These are phyloP conservation scores for Globisporangium mamillatum DNA, from an alignment of 352 stramenopile genomes.

Conservation along the genomic window DNA sequence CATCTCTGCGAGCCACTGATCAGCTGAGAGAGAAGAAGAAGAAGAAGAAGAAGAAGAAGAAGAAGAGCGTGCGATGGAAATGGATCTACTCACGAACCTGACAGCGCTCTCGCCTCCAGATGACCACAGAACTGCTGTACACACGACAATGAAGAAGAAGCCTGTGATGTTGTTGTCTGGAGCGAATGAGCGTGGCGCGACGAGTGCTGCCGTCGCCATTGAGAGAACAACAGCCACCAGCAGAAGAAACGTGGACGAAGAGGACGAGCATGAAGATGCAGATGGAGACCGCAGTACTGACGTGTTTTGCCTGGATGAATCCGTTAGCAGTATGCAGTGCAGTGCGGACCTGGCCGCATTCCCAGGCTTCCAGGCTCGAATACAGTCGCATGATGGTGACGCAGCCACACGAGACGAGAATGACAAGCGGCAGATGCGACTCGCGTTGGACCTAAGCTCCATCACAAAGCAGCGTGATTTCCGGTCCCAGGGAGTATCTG, in stretches of 20 bases:
- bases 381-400: background rate
- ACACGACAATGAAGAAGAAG: background rate
- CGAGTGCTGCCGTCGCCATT: background rate
- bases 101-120: constrained; percentile 12
- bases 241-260: background rate
- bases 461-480: constrained; percentile 7
- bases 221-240: background rate
- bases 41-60: background rate
- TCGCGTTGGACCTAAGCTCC: constrained; percentile 35
- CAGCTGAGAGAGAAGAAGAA: background rate
- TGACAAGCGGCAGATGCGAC: constrained; percentile 17
- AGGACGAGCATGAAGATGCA: background rate
- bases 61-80: background rate
- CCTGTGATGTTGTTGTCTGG: background rate
- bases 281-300: constrained; percentile 6
- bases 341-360: constrained; percentile 65
- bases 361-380: constrained; percentile 29
- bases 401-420: background rate
- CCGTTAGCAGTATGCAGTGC: constrained; percentile 34
- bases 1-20: background rate
- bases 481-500: constrained; percentile 12
- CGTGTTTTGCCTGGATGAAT: background rate
- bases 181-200: background rate
- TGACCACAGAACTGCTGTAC: background rate
- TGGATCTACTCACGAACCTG: constrained; percentile 15